Evolutionary conservation across 495 filamentous ascomycete genomes (phyloP), one percentile per base, ranked within the genome.

Genomic region (Penicillium ucsense): DNA sequence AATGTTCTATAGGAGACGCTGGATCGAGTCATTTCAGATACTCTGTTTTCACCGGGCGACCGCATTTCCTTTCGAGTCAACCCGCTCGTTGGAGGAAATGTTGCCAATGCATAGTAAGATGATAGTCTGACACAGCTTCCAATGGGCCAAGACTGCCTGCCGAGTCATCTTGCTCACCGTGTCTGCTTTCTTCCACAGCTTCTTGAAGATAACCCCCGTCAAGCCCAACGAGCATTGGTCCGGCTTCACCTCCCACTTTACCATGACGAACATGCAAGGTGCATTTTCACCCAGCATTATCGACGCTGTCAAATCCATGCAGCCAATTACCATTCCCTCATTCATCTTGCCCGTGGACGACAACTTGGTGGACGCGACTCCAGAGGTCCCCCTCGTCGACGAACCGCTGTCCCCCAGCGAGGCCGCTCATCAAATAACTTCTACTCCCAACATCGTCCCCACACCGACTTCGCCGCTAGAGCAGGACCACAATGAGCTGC

Each of bases 241-340:
- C 3, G 69, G 82, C 1, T 73, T 69, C 38, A 83, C 76, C 51
- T 86, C 76, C 29, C 81, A 81, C 45, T 89, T 89, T 60, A 75
- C 81, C 31, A 57, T 87, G 32, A 72, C 68, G 6, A 76, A 75
- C 57, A 87, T 86, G 83, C 82, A 76, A 28, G 84, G 84, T 38
- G 65, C 67, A 4, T 84, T 85, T 45, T 64, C 76, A 5, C 45
- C 72, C 11, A 55, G 61, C 5, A 65, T 81, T 4, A 42, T 54
- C 38, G 38, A 65, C 8, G 76, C 63, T 5, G 52, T 74, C 35
- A 58, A 57, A 36, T 64, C 60, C n/a, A 66, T 79, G 36, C 35
- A 56, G 29, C 45, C 68, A 7, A 50, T 64, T 38, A 72, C 73
- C 7, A 72, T 79, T 2, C 35, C 62, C 8, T 48, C 38, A 44